Evolutionary conservation across 1,139 yeast species (phyloP), one percentile per base, ranked within the genome.

Genomic region (Kodamaea sp.): DNA sequence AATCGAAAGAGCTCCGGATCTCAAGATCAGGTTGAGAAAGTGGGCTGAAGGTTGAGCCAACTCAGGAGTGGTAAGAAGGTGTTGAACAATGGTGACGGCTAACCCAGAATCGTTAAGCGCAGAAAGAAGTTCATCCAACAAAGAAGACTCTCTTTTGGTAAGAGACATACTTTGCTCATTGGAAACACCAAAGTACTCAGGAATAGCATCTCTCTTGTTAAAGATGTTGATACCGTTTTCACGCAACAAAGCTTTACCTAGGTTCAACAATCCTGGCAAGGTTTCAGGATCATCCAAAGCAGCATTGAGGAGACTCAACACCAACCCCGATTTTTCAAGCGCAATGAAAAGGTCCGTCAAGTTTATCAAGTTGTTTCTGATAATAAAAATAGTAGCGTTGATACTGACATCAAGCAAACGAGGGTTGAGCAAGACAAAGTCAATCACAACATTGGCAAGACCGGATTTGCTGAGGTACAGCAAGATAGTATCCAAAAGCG

Each of bases 61-160:
- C 15, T 53, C 51, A 3, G 63, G 63, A 15, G 51, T 49, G 18
- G 62, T 57, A 33, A 59, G 39, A 28, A 60, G 48, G 39, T 55
- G 54, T 30, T 54, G 51, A 18, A 57, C 46, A 5, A 62, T 51
- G 15, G 62, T 50, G 38, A 48, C 43, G 5, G 58, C 63, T 38
- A 62, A 56, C 1, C 67, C 67, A 4, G 67, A 61, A 29, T 61
- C 59, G 24, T 41, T 50, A 32, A 62, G 50, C 1, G 66, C 48
- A 7, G 47, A 46, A 22, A 62, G 48, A 19, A 61, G 42, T 11
- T 53, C 51, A 38, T 58, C 45, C 36, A 59, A 47, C 14, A 59
- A 29, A 13, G 43, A 42, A 26, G 48, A 49, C 15, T 60, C 66
- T 41, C 66, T 49, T 16, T 31, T 35, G 20, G 15, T 6, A 15